Evolutionary conservation across 192 early-diverging fungal genomes (phyloP), one percentile per base, ranked within the genome.

Genomic region (Globomyces pollinis-pini): DNA sequence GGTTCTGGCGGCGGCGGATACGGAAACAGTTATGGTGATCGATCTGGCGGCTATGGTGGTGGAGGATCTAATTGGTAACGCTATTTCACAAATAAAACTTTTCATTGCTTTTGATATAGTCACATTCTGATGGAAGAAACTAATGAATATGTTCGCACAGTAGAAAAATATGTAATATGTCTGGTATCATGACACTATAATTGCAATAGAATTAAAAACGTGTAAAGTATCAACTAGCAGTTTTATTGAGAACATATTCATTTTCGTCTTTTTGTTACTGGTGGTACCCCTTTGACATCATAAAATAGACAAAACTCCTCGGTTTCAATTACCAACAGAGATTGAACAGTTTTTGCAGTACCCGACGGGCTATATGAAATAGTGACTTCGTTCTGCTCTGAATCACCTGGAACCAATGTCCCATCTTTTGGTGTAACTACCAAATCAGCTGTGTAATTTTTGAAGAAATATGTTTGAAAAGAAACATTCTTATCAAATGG

Each of bases 381-480:
- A 30, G 68, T 65, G 0, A 50, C 59, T 13, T 69, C 62, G 3
- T 49, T 38, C 21, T 42, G 58, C 21, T 49, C 58, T 7, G 3
- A 13, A n/a, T 63, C 11, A 4, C 28, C 66, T 18, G 77, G 70
- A 49, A 70, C 57, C 41, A 80, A 39, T 7, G 50, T 63, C 20
- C 78, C 78, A 20, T 58, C 39, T 26, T 30, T 36, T 7, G 78
- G 73, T 2, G 47, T 34, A 15, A 80, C 69, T 9, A 24, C 51
- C 18, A 80, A 68, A 51, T 76, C 77, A 11, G 23, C 50, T 42
- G 16, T 47, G 7, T 51, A 31, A 29, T 26, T 23, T 15, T 59
- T 44, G 11, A 55, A 57, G 38, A 80, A 74, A 38, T 55, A 80
- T 1, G 78, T 74, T 15, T 45, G 26, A 55, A 73, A 80, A n/a